Base-by-base conservation (phyloP, 2,329 filamentous ascomycete species). In the Stagonosporopsis vannaccii region DNA sequence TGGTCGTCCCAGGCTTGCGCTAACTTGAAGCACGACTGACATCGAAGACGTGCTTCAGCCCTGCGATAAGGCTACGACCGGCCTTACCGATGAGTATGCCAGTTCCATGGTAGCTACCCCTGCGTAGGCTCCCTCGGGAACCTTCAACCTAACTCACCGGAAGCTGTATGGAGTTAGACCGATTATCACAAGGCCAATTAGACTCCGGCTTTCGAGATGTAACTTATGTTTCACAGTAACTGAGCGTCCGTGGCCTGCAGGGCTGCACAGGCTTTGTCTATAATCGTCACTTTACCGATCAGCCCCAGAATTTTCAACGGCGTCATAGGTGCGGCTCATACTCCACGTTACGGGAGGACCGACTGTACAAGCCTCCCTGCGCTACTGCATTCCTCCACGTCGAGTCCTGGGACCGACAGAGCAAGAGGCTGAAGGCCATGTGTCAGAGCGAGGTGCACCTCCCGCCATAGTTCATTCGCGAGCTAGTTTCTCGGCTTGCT, bases 331-430 rank as follows among this genome's bases (percentile, higher is more conserved):
- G 49, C 49, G 51, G 54, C 25, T 46, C 50, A 44, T 44, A 48
- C 50, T 63, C 57, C 55, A 61, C 57, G 59, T 47, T 25, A 67
- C 71, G 71, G 71, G 49, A 68, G 43, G 54, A 59, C 69, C 71
- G 71, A 72, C 59, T 65, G 66, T 59, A 51, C 39, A 48, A 45
- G 33, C 42, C 35, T 56, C 49, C 32, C 22, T 43, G 44, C n/a
- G 23, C 30, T 20, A 19, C 37, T 47, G 25, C 28, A 20, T 41
- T 56, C 26, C 22, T 40, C 15, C 22, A 23, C 50, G 17, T 30
- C 22, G 40, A 28, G 17, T 37, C 26, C 9, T 36, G 32, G 45
- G 17, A 25, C 30, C 46, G 13, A 19, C 35, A 36, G 23, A 22
- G 35, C 33, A 39, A 42, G 40, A 52, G 43, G 48, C 55, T 58